Evolutionary conservation across 2,329 filamentous ascomycete species (phyloP).

Genomic region (Cercospora canescens): DNA sequence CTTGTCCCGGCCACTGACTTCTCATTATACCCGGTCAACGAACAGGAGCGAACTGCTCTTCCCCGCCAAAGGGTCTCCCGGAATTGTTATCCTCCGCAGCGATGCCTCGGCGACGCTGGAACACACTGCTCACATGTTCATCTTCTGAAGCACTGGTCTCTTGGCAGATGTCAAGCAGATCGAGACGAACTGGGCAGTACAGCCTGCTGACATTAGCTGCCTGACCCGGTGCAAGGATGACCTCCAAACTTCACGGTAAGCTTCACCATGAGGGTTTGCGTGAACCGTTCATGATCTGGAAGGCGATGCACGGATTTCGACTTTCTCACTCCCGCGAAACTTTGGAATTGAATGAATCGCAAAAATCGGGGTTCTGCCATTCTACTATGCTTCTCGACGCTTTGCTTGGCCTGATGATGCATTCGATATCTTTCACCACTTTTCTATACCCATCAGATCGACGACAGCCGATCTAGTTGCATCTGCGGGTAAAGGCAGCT

Average conservation of each 20-base stretch:
- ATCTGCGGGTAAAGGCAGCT: too few relatives aligned
- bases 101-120: not conserved
- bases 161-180: not conserved
- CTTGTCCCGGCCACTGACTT: not conserved
- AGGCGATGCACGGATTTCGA: not conserved
- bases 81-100: not conserved
- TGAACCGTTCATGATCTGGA: not conserved
- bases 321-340: not conserved
- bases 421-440: too few relatives aligned
- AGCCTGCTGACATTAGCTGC: not conserved
- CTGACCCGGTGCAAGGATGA: not conserved
- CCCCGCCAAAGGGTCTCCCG: not conserved
- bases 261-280: not conserved
- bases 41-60: not conserved
- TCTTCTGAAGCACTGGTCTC: not conserved
- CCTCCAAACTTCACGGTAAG: not conserved
- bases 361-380: too few relatives aligned
- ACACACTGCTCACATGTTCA: not conserved
- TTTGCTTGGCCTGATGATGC: too few relatives aligned
- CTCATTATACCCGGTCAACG: not conserved
- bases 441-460: too few relatives aligned
- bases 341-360: too few relatives aligned
- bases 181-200: too few relatives aligned
- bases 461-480: too few relatives aligned
- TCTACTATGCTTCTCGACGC: too few relatives aligned